Conservation (phyloP, 1,284 basidiomycete genomes). For the Hymenochaete sp. region DNA sequence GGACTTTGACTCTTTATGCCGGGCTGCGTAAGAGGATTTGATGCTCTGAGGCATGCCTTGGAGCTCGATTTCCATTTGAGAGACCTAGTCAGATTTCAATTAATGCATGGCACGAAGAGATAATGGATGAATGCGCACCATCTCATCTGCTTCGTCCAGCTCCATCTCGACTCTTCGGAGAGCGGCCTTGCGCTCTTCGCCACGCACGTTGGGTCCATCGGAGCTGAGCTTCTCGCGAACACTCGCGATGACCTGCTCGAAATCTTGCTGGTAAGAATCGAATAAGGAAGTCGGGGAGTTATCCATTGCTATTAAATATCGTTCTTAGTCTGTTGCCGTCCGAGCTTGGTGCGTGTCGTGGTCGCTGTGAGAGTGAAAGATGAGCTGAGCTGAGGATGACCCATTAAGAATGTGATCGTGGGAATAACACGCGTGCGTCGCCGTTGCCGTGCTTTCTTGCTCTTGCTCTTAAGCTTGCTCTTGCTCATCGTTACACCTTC, state of each 20-base stretch:
- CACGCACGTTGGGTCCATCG: slow-evolving; percentile 45
- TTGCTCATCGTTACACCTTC: background rate
- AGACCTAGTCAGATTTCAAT: slow-evolving; percentile 47
- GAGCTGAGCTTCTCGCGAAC: slow-evolving; percentile 63
- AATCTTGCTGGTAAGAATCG: slow-evolving; percentile 77
- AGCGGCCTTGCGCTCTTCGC: slow-evolving; percentile 76
- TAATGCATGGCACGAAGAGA: background rate
- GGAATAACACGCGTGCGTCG: background rate
- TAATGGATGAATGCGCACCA: slow-evolving; percentile 42
- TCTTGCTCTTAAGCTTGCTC: background rate
- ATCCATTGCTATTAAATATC: too few species aligned
- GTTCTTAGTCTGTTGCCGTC: too few species aligned
- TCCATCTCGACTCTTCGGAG: slow-evolving; percentile 89
- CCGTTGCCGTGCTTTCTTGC: background rate
- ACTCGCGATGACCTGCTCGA: slow-evolving; percentile 61
- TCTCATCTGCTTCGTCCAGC: slow-evolving; percentile 96
- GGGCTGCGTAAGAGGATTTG: slow-evolving; percentile 62
- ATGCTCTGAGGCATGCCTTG: slow-evolving; percentile 88
- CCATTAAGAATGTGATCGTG: slow-evolving; percentile 7
- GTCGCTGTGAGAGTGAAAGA: background rate
- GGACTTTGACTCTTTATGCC: slow-evolving; percentile 64
- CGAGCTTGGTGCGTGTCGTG: background rate
- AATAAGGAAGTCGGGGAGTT: slow-evolving; percentile 71
- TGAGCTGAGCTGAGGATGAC: background rate
- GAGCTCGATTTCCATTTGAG: slow-evolving; percentile 99